phyloP scores from a whole-genome alignment of 1,284 basidiomycete species.

The Peniophora sp. region DNA sequence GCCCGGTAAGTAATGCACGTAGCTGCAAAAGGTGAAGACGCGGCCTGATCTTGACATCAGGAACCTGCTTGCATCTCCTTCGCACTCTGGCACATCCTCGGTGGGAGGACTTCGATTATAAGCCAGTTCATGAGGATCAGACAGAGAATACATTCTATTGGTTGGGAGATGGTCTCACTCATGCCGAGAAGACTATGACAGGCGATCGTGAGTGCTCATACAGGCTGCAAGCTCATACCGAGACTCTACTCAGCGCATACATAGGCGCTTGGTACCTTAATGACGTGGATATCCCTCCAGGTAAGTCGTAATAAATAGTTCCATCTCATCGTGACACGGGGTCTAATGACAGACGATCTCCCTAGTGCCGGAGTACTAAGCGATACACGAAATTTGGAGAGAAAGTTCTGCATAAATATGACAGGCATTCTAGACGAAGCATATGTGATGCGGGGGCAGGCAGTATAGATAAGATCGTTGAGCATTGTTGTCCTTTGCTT shows the following conservation, averaged over 20 bases:
- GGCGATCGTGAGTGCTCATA: background rate
- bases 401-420: too few relatives aligned
- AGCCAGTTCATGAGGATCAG: slow-evolving; percentile 27
- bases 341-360: too few relatives aligned
- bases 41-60: slow-evolving; percentile 17
- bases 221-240: background rate
- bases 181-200: background rate
- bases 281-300: background rate
- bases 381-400: too few relatives aligned
- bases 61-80: slow-evolving; percentile 45
- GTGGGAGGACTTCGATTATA: slow-evolving; percentile 61
- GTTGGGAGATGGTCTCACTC: background rate
- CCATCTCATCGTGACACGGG: too few relatives aligned
- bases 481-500: too few relatives aligned
- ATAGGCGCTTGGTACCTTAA: slow-evolving; percentile 1
- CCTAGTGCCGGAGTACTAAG: too few relatives aligned
- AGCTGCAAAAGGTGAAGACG: too few relatives aligned
- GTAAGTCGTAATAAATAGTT: too few relatives aligned
- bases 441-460: too few relatives aligned
- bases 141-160: slow-evolving; percentile 27
- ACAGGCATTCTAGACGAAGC: too few relatives aligned
- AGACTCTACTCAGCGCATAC: background rate
- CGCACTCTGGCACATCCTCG: slow-evolving; percentile 43
- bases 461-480: too few relatives aligned
- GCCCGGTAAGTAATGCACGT: slow-evolving; percentile 41